Percentiles rank a stretch among this genome's conserved stretches.
Evolutionary conservation across 2,329 filamentous ascomycete genomes (phyloP).

Genomic region (Alternaria sp.): DNA sequence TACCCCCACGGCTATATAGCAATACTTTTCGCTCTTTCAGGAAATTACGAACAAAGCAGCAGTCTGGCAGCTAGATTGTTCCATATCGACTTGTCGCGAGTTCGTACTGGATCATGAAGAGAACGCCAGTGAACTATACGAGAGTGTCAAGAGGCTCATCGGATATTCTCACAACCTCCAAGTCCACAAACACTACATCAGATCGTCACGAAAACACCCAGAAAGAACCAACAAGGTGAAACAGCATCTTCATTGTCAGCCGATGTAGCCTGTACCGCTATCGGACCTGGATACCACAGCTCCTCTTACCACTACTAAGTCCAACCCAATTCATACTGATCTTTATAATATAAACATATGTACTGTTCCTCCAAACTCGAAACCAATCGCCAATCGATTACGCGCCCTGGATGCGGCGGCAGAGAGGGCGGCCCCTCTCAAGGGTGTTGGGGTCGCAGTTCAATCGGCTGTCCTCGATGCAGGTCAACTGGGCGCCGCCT

Average conservation of each 20-base stretch:
- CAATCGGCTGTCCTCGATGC: conserved; percentile 33
- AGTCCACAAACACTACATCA: not conserved
- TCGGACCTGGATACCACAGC: not conserved
- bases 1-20: not conserved
- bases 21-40: not conserved
- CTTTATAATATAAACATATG: conserved; percentile 1
- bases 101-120: not conserved
- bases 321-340: conserved; percentile 4
- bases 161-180: not conserved
- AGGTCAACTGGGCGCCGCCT: conserved; percentile 37
- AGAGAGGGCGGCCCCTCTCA: conserved; percentile 33
- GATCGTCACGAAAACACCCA: not conserved
- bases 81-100: not conserved
- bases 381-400: not conserved
- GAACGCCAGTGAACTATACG: not conserved
- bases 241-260: not conserved
- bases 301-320: not conserved
- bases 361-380: not conserved
- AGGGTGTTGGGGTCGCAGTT: conserved; percentile 31
- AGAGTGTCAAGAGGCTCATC: not conserved
- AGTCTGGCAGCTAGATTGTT: not conserved
- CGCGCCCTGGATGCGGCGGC: conserved; percentile 9
- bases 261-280: not conserved
- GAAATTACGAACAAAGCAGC: not conserved
- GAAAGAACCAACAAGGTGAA: not conserved